Conservation (phyloP, 75 land plant species). For the Cunninghamia lanceolata region DNA sequence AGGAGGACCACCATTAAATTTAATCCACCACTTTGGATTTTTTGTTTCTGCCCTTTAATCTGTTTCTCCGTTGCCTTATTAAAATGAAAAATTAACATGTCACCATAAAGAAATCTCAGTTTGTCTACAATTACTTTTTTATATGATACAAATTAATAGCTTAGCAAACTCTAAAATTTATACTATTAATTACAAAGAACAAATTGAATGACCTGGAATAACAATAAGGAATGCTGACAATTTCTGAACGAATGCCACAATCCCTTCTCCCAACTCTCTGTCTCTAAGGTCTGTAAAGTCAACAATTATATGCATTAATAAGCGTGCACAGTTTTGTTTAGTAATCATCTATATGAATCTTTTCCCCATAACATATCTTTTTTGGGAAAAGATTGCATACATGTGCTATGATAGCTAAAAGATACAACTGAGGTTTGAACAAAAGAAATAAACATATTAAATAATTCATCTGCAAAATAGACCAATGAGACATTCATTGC, state of each 20-base stretch:
- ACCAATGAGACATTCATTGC: neutral
- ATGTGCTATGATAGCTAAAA: neutral
- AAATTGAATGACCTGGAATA: slow-evolving; percentile 22
- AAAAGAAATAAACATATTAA: neutral
- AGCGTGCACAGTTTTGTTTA: neutral
- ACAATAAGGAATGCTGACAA: slow-evolving; percentile 28
- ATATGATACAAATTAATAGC: neutral
- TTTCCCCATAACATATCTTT: neutral
- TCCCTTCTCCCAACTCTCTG: slow-evolving; percentile 23
- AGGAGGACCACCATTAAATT: too few relatives aligned
- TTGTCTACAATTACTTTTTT: neutral
- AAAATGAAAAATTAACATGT: neutral
- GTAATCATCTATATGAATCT: neutral
- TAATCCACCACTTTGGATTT: too few relatives aligned
- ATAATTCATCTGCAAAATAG: neutral
- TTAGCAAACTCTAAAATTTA: neutral
- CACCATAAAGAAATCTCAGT: neutral
- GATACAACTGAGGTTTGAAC: neutral
- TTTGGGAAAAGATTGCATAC: neutral
- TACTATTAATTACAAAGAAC: neutral
- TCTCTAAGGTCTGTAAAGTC: slow-evolving; percentile 11
- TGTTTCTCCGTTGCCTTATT: neutral
- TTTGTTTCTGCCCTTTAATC: too few relatives aligned
- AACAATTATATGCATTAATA: neutral
- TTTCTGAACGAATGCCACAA: slow-evolving; percentile 25